These are phyloP conservation scores for Immersiella caudata DNA, from an alignment of 495 filamentous ascomycete species.

Conservation along the genomic window DNA sequence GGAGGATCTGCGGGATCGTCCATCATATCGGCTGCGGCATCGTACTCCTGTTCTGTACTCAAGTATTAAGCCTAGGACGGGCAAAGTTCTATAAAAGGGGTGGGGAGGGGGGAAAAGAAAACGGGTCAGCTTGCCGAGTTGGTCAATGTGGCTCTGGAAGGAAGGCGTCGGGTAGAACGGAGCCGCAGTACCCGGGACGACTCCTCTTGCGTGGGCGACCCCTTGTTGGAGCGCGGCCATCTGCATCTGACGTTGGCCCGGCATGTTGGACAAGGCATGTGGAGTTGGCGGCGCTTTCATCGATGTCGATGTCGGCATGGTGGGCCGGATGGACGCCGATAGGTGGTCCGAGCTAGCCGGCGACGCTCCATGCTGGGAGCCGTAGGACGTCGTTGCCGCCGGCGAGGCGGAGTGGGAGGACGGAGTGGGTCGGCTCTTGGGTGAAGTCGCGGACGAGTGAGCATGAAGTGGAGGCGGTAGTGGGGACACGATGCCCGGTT, in stretches of 20 bases:
- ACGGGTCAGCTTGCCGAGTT: constrained; percentile 90
- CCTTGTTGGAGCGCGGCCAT: constrained; percentile 44
- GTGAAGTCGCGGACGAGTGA: constrained; percentile 51
- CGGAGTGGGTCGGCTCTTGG: constrained; percentile 76
- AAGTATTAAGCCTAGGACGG: constrained; percentile 79
- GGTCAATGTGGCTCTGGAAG: constrained; percentile 93
- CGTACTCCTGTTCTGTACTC: constrained; percentile 97
- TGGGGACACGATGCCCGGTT: constrained; percentile 56
- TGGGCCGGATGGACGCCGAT: constrained; percentile 45
- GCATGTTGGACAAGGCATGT: constrained; percentile 32
- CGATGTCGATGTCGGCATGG: constrained; percentile 41
- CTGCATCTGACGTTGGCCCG: constrained; percentile 51
- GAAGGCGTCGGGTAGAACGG: constrained; percentile 74
- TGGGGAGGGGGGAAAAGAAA: constrained; percentile 49
- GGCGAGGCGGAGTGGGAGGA: constrained; percentile 83
- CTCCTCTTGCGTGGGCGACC: constrained; percentile 37
- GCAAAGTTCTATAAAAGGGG: constrained; percentile 67
- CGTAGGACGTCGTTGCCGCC: constrained; percentile 70
- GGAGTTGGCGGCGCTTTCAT: constrained; percentile 46
- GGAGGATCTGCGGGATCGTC: constrained; percentile 69
- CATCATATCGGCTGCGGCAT: constrained; percentile 91
- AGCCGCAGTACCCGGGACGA: constrained; percentile 37
- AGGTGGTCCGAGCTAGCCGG: constrained; percentile 62
- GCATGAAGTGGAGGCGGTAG: constrained; percentile 57
- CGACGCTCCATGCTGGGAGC: constrained; percentile 70